These are phyloP conservation scores for Lenzites betulinus DNA, from an alignment of 768 basidiomycete species.

Conservation along the genomic window DNA sequence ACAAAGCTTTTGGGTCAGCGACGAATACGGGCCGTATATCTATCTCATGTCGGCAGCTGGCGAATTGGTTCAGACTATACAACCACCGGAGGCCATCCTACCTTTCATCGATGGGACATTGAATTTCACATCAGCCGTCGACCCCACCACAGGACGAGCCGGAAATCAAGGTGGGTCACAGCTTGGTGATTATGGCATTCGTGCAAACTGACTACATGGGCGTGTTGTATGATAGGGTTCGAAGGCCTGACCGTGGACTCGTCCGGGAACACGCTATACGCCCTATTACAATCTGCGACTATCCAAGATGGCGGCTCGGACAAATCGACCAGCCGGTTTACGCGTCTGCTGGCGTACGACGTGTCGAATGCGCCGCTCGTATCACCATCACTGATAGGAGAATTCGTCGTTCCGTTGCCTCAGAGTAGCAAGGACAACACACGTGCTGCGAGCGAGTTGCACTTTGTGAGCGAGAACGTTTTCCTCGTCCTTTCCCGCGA, in stretches of 20 bases:
- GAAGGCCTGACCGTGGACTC: conserved; percentile 59
- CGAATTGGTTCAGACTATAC: conserved; percentile 54
- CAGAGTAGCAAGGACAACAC: conserved; percentile 54
- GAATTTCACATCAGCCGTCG: conserved; percentile 51
- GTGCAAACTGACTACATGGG: not conserved
- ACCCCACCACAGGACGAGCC: conserved; percentile 54
- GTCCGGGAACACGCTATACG: conserved; percentile 53
- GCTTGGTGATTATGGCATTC: not conserved
- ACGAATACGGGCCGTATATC: conserved; percentile 72
- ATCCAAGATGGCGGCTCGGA: conserved; percentile 62
- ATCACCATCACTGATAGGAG: conserved; percentile 47
- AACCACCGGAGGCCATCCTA: conserved; percentile 58
- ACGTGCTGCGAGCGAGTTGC: conserved; percentile 55
- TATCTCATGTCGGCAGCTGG: conserved; percentile 53
- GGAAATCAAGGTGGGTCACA: conserved; percentile 51
- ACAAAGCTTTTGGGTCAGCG: conserved; percentile 60
- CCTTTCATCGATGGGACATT: conserved; percentile 49
- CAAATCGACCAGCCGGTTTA: conserved; percentile 50
- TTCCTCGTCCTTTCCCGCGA: conserved; percentile 65
- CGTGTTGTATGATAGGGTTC: conserved; percentile 43
- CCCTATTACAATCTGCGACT: conserved; percentile 61
- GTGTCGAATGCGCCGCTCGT: conserved; percentile 36
- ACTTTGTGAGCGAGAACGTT: conserved; percentile 52
- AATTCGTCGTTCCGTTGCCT: conserved; percentile 63
- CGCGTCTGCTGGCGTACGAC: conserved; percentile 59